Evolutionary conservation across 345 rosid species (phyloP), one percentile per base, ranked within the genome.

Genomic region (Microthlaspi erraticum): DNA sequence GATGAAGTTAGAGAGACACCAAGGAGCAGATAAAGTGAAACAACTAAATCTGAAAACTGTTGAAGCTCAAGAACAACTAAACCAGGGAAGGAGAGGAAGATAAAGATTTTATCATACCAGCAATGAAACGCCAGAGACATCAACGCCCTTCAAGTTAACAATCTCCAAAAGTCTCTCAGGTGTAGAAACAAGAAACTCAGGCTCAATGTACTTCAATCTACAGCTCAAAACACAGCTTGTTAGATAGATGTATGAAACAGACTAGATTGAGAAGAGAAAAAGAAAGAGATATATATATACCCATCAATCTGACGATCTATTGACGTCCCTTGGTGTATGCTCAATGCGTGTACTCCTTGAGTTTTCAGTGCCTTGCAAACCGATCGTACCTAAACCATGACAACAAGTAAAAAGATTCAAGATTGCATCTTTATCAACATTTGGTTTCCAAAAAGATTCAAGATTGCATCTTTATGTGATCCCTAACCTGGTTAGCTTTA

Each of bases 141-240:
- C 93, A 49, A 88, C 60, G 13, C 93, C 96, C 79, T 86, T 85
- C 76, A 81, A 26, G 57, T 83, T 76, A 75, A 89, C 71, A 73
- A 94, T 90, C 87, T 88, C 92, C 78, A 85, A 73, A 76, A 89
- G 98, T 69, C 98, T 89, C 77, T 81, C 89, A 53, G 99, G 96
- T 13, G 96, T 91, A 18, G 96, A 81, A 53, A 91, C 85, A 43
- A 94, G 81, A 83, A 88, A 89, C 80, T 94, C 98, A 53, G 98
- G 98, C 69, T 94, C 99, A 51, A 88, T 83, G 62, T n/a, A 85
- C 89, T 69, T 84, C 80, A 94, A 81, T 20, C 98, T 91, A 77
- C 77, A 77, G 10, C 2, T 32, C 45, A 42, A 64, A 70, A 63
- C 31, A n/a, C 36, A 69, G 16, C 49, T 46, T 39, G 23, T 80